Conservation (phyloP, 352 stramenopile species). For the Globisporangium acanthophoron region DNA sequence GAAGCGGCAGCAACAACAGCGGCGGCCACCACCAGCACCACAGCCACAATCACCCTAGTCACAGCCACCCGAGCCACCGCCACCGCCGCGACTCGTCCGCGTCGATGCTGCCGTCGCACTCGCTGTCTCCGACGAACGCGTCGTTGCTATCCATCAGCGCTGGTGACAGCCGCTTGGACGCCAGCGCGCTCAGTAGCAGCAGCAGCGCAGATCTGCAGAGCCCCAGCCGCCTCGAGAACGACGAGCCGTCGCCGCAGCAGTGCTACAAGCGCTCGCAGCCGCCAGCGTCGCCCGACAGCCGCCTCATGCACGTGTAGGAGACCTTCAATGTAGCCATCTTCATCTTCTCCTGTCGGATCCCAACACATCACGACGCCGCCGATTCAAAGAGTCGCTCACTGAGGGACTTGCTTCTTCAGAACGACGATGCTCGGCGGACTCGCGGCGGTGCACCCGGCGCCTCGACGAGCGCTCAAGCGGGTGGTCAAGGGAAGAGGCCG, state of each 20-base stretch:
- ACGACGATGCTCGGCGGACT: background rate
- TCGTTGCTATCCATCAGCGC: conserved; percentile 3
- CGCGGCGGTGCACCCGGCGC: conserved; percentile 5
- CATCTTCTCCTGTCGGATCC: background rate
- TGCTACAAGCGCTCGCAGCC: conserved; percentile 59
- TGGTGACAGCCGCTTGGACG: background rate
- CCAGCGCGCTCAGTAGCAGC: background rate
- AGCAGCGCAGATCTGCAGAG: conserved; percentile 19
- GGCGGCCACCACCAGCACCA: background rate
- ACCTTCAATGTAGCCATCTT: background rate
- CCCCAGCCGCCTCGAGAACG: conserved; percentile 13
- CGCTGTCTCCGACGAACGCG: conserved; percentile 16
- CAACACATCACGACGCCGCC: background rate
- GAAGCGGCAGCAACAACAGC: conserved; percentile 7
- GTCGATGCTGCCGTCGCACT: background rate
- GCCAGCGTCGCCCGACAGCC: conserved; percentile 26
- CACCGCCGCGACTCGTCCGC: conserved; percentile 4
- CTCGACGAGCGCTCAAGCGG: conserved; percentile 4
- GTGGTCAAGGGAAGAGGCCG: conserved; percentile 4
- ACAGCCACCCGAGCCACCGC: background rate
- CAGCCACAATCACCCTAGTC: background rate
- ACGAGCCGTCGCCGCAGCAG: conserved; percentile 22
- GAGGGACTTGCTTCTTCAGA: background rate
- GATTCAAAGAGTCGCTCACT: background rate
- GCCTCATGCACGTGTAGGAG: conserved; percentile 25